Evolutionary conservation across 2,329 filamentous ascomycete species (phyloP).

Genomic region (Nigrograna mackinnonii): DNA sequence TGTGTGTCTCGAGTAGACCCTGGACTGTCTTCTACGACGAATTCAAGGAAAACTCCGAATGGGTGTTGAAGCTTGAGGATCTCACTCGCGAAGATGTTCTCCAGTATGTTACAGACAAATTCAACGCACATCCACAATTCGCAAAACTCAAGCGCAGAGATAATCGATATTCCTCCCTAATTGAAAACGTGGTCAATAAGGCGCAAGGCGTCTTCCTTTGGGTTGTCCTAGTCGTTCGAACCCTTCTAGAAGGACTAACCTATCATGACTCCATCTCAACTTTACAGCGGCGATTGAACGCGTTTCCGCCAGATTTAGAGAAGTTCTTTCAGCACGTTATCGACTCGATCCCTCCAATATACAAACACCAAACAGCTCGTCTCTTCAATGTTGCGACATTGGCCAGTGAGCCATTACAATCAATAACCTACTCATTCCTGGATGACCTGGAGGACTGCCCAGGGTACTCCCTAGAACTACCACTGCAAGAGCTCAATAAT

Average conservation of each 20-base stretch:
- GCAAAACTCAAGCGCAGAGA: background rate
- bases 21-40: constrained; percentile 8
- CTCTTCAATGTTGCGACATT: background rate
- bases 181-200: background rate
- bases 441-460: no score
- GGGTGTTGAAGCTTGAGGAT: constrained; percentile 8
- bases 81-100: constrained; percentile 12
- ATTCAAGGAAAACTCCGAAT: constrained; percentile 9
- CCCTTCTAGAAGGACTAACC: constrained; percentile 11
- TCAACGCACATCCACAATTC: constrained; percentile 2
- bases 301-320: constrained; percentile 9
- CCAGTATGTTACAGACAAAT: constrained; percentile 4
- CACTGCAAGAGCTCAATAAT: background rate
- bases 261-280: constrained; percentile 10
- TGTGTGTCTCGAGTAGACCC: constrained; percentile 19
- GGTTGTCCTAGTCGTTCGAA: constrained; percentile 12
- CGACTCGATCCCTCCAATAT: constrained; percentile 3
- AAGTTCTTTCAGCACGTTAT: constrained; percentile 12
- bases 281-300: constrained; percentile 5
- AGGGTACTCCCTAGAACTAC: background rate
- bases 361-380: constrained; percentile 2
- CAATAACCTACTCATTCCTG: background rate
- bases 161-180: background rate
- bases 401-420: background rate
- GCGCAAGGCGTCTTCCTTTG: constrained; percentile 13